Evolutionary conservation across 495 filamentous ascomycete genomes (phyloP).

Genomic region (Glarea lozoyensis): DNA sequence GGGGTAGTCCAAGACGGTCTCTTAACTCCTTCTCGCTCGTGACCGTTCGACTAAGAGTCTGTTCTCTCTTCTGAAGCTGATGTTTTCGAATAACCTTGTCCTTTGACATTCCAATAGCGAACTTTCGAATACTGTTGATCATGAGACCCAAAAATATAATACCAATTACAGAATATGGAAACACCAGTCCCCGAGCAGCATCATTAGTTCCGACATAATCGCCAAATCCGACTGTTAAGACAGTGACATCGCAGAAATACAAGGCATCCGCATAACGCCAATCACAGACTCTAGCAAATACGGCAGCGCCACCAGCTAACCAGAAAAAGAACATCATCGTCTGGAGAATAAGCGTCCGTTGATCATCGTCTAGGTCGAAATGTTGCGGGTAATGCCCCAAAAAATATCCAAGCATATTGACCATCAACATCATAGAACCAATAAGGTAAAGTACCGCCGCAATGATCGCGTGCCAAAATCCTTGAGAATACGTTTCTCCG

Average conservation of each 20-base stretch:
- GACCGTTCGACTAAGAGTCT: slow-evolving; percentile 47
- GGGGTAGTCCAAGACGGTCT: slow-evolving; percentile 31
- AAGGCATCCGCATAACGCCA: slow-evolving; percentile 61
- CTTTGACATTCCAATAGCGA: slow-evolving; percentile 51
- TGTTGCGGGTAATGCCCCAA: slow-evolving; percentile 69
- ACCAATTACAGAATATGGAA: slow-evolving; percentile 67
- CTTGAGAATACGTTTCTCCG: slow-evolving; percentile 57
- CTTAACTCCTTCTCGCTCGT: slow-evolving; percentile 36
- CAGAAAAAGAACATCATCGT: slow-evolving; percentile 67
- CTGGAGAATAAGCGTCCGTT: slow-evolving; percentile 70
- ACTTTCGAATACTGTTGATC: slow-evolving; percentile 59
- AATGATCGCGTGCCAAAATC: slow-evolving; percentile 69
- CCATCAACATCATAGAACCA: slow-evolving; percentile 52
- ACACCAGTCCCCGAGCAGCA: slow-evolving; percentile 44
- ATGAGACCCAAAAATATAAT: slow-evolving; percentile 69
- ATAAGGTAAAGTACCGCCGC: slow-evolving; percentile 58
- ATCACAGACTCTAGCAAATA: slow-evolving; percentile 55
- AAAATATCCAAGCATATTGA: slow-evolving; percentile 75
- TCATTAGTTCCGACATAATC: slow-evolving; percentile 44
- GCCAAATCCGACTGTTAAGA: slow-evolving; percentile 68
- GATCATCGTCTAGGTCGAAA: slow-evolving; percentile 64
- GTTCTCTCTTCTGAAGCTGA: slow-evolving; percentile 45
- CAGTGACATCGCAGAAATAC: slow-evolving; percentile 64
- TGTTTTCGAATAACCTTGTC: slow-evolving; percentile 61
- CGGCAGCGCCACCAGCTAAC: slow-evolving; percentile 54